These are phyloP conservation scores for Dujonia santamariae DNA, from an alignment of 1,139 yeast genomes.

Conservation along the genomic window DNA sequence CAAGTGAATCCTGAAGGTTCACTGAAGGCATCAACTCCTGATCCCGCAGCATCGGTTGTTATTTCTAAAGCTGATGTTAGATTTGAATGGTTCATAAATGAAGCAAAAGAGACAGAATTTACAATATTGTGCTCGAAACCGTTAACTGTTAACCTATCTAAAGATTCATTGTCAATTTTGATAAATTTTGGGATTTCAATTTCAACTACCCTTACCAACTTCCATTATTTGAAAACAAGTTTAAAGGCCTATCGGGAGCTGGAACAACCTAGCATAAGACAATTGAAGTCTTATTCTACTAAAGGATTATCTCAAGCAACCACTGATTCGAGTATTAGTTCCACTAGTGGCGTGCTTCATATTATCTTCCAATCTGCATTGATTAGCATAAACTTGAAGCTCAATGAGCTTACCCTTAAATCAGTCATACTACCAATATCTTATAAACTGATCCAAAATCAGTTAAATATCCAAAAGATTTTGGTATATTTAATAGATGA, in stretches of 20 bases:
- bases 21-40: slow-evolving; percentile 4
- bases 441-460: slow-evolving; percentile 27
- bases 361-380: slow-evolving; percentile 35
- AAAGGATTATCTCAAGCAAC: too few relatives aligned
- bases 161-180: slow-evolving; percentile 15
- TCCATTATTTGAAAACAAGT: background rate
- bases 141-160: slow-evolving; percentile 31
- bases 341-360: too few relatives aligned
- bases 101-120: slow-evolving; percentile 24
- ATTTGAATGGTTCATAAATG: slow-evolving; percentile 45
- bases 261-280: background rate
- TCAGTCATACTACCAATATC: slow-evolving; percentile 35
- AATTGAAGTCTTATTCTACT: too few relatives aligned
- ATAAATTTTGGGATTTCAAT: slow-evolving; percentile 11
- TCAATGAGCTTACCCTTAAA: slow-evolving; percentile 13
- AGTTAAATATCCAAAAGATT: slow-evolving; percentile 30
- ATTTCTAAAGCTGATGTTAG: slow-evolving; percentile 44
- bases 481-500: slow-evolving; percentile 14
- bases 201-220: background rate
- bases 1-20: slow-evolving; percentile 7
- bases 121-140: slow-evolving; percentile 47
- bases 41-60: slow-evolving; percentile 7
- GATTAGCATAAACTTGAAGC: slow-evolving; percentile 14
- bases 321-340: too few relatives aligned
- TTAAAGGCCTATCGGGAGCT: background rate